Percentiles rank a stretch among this genome's conserved stretches.
phyloP scores from a whole-genome alignment of 306 rosid species.

The Malus sylvestris region DNA sequence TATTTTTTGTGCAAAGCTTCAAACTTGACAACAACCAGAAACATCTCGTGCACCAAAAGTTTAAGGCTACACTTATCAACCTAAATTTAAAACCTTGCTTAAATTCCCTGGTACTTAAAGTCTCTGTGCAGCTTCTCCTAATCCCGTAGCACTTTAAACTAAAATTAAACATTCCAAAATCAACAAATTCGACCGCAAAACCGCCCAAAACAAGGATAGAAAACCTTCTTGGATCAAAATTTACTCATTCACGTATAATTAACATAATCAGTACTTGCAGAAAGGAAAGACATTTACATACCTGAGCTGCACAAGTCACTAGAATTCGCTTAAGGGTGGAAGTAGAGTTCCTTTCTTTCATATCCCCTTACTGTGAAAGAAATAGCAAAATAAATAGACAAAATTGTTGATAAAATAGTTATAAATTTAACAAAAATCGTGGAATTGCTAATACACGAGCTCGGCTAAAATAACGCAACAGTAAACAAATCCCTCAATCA shows the following conservation, averaged over 20 bases:
- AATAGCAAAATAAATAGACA: neutral
- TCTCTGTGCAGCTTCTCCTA: neutral
- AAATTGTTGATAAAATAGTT: neutral
- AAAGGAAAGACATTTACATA: slow-evolving; percentile 13
- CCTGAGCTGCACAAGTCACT: slow-evolving; percentile 78
- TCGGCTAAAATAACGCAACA: neutral
- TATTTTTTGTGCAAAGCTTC: neutral
- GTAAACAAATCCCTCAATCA: neutral
- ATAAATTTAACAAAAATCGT: neutral
- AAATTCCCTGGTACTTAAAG: neutral
- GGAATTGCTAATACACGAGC: neutral
- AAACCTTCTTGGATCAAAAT: neutral
- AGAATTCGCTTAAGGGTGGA: slow-evolving; percentile 68
- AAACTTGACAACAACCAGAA: neutral
- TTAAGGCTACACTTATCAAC: neutral
- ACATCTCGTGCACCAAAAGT: neutral
- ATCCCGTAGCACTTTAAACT: neutral
- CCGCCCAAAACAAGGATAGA: neutral
- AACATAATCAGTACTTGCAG: neutral
- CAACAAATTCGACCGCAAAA: neutral
- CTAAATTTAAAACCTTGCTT: neutral
- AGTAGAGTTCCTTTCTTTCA: slow-evolving; percentile 71
- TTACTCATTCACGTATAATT: neutral
- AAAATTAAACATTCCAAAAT: neutral
- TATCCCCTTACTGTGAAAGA: slow-evolving; percentile 30